Conservation (phyloP, 495 filamentous ascomycete species). For the Jackrogersella minutella region DNA sequence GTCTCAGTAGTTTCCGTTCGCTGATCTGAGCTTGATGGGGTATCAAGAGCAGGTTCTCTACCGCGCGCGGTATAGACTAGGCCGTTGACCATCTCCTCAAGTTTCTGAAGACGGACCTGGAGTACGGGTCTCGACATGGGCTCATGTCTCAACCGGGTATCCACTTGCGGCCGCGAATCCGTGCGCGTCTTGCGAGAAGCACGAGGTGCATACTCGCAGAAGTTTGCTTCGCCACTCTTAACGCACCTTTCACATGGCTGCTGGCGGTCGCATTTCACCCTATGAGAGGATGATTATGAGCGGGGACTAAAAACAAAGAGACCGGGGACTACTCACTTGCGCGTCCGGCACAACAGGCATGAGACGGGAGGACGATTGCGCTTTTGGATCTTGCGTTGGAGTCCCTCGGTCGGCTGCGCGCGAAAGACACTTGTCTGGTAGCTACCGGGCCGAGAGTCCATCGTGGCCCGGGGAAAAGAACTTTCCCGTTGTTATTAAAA, state of each 20-base stretch:
- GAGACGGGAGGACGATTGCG: constrained; percentile 53
- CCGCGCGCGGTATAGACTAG: constrained; percentile 43
- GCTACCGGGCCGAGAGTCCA: constrained; percentile 40
- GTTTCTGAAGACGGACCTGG: constrained; percentile 54
- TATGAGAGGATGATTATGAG: constrained; percentile 36
- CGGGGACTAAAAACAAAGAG: neutral
- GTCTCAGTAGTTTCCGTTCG: constrained; percentile 30
- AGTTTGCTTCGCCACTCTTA: constrained; percentile 49
- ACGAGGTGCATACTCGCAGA: constrained; percentile 55
- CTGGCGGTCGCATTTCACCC: constrained; percentile 57
- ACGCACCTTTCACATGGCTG: constrained; percentile 54
- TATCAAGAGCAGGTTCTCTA: constrained; percentile 32
- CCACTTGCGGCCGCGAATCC: constrained; percentile 38
- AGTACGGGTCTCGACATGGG: constrained; percentile 47
- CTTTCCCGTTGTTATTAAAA: neutral
- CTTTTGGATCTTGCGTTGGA: constrained; percentile 46
- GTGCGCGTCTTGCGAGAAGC: constrained; percentile 44
- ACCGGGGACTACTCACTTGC: constrained; percentile 46
- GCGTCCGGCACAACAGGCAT: constrained; percentile 51
- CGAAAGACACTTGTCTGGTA: constrained; percentile 49
- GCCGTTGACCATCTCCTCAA: constrained; percentile 58
- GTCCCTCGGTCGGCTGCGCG: constrained; percentile 44
- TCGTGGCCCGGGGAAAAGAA: constrained; percentile 21
- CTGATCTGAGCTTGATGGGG: constrained; percentile 35
- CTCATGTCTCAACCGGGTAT: constrained; percentile 37